Evolutionary conservation across 352 stramenopile species (phyloP), one percentile per base, ranked within the genome.

Genomic region (Globisporangium lucens): DNA sequence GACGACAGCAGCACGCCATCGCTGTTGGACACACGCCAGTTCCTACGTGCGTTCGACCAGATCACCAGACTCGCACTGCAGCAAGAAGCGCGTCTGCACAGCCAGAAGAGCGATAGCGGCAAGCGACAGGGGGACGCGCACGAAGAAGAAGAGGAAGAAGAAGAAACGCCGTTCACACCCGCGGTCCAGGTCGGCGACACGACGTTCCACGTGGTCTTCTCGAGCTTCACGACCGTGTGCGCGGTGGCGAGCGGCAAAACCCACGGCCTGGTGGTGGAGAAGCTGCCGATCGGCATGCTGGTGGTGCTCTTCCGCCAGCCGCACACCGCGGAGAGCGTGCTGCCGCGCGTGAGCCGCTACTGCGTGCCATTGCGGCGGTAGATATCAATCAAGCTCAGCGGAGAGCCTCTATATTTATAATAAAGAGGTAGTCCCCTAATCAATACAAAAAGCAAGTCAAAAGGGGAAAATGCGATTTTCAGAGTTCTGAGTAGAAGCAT

Each of bases 211-310:
- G 57, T 90, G 63, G 79, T 89, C 9, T 71, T 66, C 2, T 71
- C 77, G 36, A 80, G 61, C 29, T 86, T 83, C 70, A 74, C 78
- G 58, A 81, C 75, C 62, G 53, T 84, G 29, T 82, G 72, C 57
- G 80, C 76, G 3, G 73, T 88, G 13, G 51, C 77, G 0, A 69
- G 33, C 17, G 79, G 78, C 35, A 69, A 71, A 66, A 56, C 62
- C 4, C 73, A 71, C 36, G 72, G 72, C 0, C 74, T 89, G 27
- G 73, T 89, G 56, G 73, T 64, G 4, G 68, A 88, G 70, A 82
- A 85, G 17, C 69, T 89, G 15, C 70, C 80, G 6, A 83, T 89
- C 57, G 82, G 82, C 35, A 56, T 85, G 22, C 59, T 89, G 61
- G 56, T 86, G 0, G 79, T 84, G 65, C 70, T 65, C 24, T 79